Evolutionary conservation across 306 rosid genomes (phyloP), one percentile per base, ranked within the genome.

Genomic region (Trifolium repens): DNA sequence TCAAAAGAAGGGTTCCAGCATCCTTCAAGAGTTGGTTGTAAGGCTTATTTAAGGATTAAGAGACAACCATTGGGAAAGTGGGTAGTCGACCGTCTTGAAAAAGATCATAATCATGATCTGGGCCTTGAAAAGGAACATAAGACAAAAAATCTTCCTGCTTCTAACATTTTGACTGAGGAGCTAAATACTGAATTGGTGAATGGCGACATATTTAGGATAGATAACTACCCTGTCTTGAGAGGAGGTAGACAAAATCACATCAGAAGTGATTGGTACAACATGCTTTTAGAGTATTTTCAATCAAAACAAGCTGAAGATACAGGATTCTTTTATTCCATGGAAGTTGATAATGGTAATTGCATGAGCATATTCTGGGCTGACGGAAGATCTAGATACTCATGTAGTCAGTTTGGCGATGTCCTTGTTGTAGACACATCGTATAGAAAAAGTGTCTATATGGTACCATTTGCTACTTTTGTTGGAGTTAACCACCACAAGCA

Each of bases 321-420:
- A n/a, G 96, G 96, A 32, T 94, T 94, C 84, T 94, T 94, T 78
- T 85, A 91, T 79, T 89, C 98, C 26, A 84, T 88, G 26, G 96
- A 91, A 83, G 92, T 90, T 69, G 93, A 85, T 55, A 77, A 85
- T 77, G 91, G 96, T 69, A 86, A 69, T 55, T 90, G 96, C 90
- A 85, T 90, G 98, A 94, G 89, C 85, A 55, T 94, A 76, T 94
- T 94, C 84, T 94, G 97, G 98, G 96, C 98, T 27, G 98, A 94
- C 83, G 97, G 98, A 64, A 87, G 94, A 84, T 91, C 97, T 67
- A 85, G 98, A 76, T 94, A 90, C 81, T 91, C 96, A 64, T 87
- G 92, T 84, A 89, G 96, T 79, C 98, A 87, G 85, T 94, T 91
- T 74, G 97, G 97, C 60, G 98, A 94, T 88, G 87, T 83, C 69